phyloP scores from a whole-genome alignment of 1,284 basidiomycete species.

The Cryptococcus floricola region DNA sequence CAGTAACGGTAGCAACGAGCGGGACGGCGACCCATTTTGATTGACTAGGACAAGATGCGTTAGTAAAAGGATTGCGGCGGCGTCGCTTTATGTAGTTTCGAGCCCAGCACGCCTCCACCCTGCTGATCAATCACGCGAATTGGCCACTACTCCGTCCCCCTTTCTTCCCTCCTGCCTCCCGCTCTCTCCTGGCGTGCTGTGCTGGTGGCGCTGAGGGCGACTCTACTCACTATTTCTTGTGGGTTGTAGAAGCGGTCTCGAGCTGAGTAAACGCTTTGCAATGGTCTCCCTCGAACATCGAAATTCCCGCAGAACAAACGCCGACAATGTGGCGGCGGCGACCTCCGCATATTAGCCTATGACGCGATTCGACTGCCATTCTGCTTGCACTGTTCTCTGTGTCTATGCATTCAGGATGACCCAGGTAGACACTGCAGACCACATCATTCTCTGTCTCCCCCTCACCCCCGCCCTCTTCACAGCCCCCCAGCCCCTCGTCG shows the following conservation, averaged over 20 bases:
- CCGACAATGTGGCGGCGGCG: background rate
- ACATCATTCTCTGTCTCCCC: slow-evolving; percentile 32
- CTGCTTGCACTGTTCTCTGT: background rate
- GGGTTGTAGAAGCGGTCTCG: no score
- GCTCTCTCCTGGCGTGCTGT: background rate
- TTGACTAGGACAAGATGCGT: slow-evolving; percentile 12
- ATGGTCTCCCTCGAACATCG: no score
- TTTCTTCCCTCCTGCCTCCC: slow-evolving; percentile 49
- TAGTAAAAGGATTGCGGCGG: background rate
- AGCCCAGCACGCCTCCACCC: background rate
- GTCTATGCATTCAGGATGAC: background rate
- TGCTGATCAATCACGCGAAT: background rate
- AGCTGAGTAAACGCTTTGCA: no score
- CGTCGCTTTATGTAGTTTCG: slow-evolving; percentile 2
- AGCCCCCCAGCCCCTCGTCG: slow-evolving; percentile 23
- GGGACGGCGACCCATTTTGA: slow-evolving; percentile 87
- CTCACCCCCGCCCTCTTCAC: slow-evolving; percentile 26
- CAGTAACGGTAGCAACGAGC: slow-evolving; percentile 96
- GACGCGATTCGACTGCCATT: background rate
- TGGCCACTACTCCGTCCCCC: background rate
- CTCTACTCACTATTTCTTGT: no score
- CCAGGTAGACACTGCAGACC: slow-evolving; percentile 1
- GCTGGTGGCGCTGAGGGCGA: no score
- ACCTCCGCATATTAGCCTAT: background rate
- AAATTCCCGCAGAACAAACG: no score